phyloP scores from a whole-genome alignment of 495 filamentous ascomycete genomes.

The Chaetomium fimeti region DNA sequence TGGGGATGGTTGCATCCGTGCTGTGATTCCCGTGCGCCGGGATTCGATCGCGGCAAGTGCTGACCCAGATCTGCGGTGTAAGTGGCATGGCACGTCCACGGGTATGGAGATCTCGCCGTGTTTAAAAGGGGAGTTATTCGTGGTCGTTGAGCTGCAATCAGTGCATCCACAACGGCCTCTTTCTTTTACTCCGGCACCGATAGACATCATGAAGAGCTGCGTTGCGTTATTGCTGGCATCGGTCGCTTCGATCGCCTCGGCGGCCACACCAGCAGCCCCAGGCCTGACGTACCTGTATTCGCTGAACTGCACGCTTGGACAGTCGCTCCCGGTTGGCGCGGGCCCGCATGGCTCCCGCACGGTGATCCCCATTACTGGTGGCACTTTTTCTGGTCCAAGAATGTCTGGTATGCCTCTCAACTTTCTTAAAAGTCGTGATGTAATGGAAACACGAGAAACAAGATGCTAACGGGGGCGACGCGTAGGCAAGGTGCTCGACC shows the following conservation, averaged over 20 bases:
- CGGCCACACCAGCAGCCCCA: conserved; percentile 18
- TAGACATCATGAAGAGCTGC: neutral
- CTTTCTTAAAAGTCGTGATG: neutral
- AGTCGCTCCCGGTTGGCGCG: conserved; percentile 22
- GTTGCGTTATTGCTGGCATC: neutral
- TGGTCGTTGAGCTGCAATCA: neutral
- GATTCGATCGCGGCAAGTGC: conserved; percentile 10
- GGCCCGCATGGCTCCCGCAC: conserved; percentile 24
- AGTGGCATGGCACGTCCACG: no score
- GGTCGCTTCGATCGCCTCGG: neutral
- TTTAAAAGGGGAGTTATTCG: neutral
- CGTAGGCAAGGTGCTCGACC: conserved; percentile 33
- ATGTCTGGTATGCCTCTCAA: conserved; percentile 19
- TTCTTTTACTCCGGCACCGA: neutral
- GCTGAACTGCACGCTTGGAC: conserved; percentile 31
- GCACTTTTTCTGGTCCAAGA: conserved; percentile 27
- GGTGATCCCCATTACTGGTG: conserved; percentile 33
- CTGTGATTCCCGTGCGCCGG: neutral
- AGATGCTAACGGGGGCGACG: neutral
- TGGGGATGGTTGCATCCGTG: neutral
- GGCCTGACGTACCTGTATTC: conserved; percentile 33
- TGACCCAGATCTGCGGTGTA: neutral
- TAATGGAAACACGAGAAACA: no score
- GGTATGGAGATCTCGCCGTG: neutral
- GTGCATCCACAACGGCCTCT: no score